Evolutionary conservation across 164 flowering plant species (phyloP).

Genomic region (Sextonia rubra): DNA sequence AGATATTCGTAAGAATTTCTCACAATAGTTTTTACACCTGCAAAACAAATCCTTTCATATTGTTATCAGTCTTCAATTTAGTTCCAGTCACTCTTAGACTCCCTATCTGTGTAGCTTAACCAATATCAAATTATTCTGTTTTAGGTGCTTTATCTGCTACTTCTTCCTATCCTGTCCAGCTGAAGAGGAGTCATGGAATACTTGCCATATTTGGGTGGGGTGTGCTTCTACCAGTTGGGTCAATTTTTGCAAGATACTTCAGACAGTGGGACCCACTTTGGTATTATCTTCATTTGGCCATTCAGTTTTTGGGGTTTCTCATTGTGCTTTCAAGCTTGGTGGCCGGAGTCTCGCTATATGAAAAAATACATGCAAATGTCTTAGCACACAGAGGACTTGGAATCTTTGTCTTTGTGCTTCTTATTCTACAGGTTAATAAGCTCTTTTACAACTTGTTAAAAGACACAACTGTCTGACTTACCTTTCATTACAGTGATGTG

Average conservation of each 20-base stretch:
- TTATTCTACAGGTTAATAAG: constrained; percentile 67
- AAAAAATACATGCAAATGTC: constrained; percentile 28
- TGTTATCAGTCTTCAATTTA: background rate
- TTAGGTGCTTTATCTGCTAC: constrained; percentile 20
- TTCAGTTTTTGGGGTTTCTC: constrained; percentile 66
- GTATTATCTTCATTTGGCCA: constrained; percentile 65
- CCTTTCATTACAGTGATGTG: too few relatives aligned
- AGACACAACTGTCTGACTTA: too few relatives aligned
- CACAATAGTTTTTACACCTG: background rate
- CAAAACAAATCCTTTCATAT: background rate
- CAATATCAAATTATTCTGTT: constrained; percentile 1
- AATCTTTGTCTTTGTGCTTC: constrained; percentile 49
- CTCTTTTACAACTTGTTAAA: background rate
- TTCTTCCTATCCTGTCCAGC: constrained; percentile 23
- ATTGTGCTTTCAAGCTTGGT: constrained; percentile 50
- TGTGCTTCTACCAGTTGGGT: constrained; percentile 71
- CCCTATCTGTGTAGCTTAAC: background rate
- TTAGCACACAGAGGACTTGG: constrained; percentile 66
- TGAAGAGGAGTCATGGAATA: constrained; percentile 60
- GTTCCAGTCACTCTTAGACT: background rate
- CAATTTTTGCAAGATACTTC: constrained; percentile 70
- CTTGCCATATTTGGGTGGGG: constrained; percentile 78
- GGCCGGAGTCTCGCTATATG: constrained; percentile 48
- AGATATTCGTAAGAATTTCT: background rate
- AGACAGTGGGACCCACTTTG: constrained; percentile 70